Evolutionary conservation across 2,329 filamentous ascomycete genomes (phyloP).

Genomic region (Cryoendolithus antarcticus): DNA sequence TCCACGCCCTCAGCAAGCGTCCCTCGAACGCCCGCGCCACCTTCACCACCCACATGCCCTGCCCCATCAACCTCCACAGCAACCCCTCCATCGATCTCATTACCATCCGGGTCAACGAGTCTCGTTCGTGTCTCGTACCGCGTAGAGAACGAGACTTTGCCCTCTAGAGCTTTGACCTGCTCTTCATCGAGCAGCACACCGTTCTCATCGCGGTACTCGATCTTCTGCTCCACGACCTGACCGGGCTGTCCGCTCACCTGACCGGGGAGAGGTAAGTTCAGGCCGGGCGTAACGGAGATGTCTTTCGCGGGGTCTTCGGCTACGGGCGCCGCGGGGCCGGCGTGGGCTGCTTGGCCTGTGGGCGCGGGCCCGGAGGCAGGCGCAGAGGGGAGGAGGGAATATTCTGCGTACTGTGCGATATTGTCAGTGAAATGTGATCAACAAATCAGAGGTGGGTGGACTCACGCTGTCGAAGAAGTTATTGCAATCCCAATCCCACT

Average conservation of each 20-base stretch:
- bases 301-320: conserved; percentile 25
- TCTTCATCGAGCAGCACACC: conserved; percentile 78
- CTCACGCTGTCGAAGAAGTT: conserved; percentile 79
- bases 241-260: conserved; percentile 3
- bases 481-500: conserved; percentile 98
- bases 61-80: conserved; percentile 20
- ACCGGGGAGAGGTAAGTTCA: no score
- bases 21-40: conserved; percentile 46
- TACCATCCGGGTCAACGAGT: conserved; percentile 66
- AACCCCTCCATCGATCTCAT: conserved; percentile 47
- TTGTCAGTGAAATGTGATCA: background rate
- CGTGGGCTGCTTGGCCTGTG: conserved; percentile 17
- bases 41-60: conserved; percentile 33
- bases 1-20: conserved; percentile 32
- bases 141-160: conserved; percentile 91
- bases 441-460: conserved; percentile 1
- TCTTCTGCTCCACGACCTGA: conserved; percentile 55
- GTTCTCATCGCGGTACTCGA: conserved; percentile 91
- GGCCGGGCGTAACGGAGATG: conserved; percentile 20
- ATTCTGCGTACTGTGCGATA: conserved; percentile 17
- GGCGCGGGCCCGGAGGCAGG: conserved; percentile 13
- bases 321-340: conserved; percentile 22
- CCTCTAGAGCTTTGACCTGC: conserved; percentile 71
- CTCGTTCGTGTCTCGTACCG: conserved; percentile 90
- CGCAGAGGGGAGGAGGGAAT: conserved; percentile 13